These are phyloP conservation scores for Suillus bovinus DNA, from an alignment of 768 basidiomycete genomes.

Conservation along the genomic window DNA sequence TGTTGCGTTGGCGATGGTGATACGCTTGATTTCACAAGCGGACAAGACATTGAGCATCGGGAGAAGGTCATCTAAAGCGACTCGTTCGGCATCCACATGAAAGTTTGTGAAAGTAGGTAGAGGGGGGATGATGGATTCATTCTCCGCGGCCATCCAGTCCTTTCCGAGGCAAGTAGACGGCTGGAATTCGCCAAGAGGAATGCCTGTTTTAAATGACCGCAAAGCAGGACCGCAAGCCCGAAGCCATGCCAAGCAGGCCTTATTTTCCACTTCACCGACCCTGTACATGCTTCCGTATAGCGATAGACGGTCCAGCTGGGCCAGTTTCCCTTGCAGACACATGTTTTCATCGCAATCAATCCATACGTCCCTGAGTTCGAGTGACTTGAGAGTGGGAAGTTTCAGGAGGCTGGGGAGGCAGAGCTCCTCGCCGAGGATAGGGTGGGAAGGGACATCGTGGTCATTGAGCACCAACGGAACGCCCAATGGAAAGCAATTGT, in stretches of 20 bases:
- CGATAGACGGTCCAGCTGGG: conserved; percentile 21
- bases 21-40: conserved; percentile 19
- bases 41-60: conserved; percentile 22
- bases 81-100: conserved; percentile 28
- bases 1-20: conserved; percentile 18
- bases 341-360: conserved; percentile 44
- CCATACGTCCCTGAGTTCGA: conserved; percentile 70
- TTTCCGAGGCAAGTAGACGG: background rate
- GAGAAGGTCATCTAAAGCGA: conserved; percentile 22
- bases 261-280: conserved; percentile 18
- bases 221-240: conserved; percentile 23
- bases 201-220: conserved; percentile 21
- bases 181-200: conserved; percentile 21
- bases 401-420: conserved; percentile 65
- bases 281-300: conserved; percentile 34
- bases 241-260: conserved; percentile 28
- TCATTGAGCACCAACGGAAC: conserved; percentile 66
- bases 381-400: conserved; percentile 58
- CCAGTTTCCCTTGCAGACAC: conserved; percentile 11
- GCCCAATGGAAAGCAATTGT: conserved; percentile 41
- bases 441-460: conserved; percentile 56
- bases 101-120: conserved; percentile 21
- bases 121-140: background rate
- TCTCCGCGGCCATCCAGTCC: background rate
- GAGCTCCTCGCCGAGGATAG: conserved; percentile 54